Evolutionary conservation across 1,284 basidiomycete genomes (phyloP).

Genomic region (Tylopilus orsonianus): DNA sequence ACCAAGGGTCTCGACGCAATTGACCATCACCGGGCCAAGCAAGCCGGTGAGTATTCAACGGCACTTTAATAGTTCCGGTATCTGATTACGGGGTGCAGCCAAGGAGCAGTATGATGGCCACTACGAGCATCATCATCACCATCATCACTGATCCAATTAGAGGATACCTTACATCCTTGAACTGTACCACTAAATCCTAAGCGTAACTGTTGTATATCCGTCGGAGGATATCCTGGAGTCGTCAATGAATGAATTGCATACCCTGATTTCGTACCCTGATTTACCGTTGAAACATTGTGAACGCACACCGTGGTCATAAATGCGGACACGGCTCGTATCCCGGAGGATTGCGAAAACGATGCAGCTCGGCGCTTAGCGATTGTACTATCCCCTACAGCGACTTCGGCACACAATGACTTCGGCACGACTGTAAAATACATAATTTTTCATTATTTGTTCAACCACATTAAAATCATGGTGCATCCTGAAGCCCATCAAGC

Average conservation of each 20-base stretch:
- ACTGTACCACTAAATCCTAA: not conserved
- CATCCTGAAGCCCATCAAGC: no score
- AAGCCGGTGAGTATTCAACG: conserved; percentile 17
- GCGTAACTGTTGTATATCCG: conserved; percentile 6
- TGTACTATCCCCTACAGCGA: not conserved
- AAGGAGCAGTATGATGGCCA: conserved; percentile 1
- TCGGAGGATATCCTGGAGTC: not conserved
- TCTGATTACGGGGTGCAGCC: conserved; percentile 14
- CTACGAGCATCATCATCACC: not conserved
- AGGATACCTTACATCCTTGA: not conserved
- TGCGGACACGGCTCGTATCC: no score
- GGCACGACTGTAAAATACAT: no score
- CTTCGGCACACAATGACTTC: no score
- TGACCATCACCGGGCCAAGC: conserved; percentile 38
- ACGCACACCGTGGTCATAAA: not conserved
- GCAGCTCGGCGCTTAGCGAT: no score
- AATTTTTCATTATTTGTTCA: no score
- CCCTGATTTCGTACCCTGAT: not conserved
- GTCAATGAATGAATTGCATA: not conserved
- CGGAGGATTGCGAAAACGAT: not conserved
- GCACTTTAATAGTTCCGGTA: accelerated
- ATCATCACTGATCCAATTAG: conserved; percentile 1
- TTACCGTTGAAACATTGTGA: not conserved
- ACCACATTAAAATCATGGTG: no score
- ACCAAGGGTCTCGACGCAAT: conserved; percentile 50